Evolutionary conservation across 768 basidiomycete genomes (phyloP), one percentile per base, ranked within the genome.

Genomic region (Mycena vulgaris): DNA sequence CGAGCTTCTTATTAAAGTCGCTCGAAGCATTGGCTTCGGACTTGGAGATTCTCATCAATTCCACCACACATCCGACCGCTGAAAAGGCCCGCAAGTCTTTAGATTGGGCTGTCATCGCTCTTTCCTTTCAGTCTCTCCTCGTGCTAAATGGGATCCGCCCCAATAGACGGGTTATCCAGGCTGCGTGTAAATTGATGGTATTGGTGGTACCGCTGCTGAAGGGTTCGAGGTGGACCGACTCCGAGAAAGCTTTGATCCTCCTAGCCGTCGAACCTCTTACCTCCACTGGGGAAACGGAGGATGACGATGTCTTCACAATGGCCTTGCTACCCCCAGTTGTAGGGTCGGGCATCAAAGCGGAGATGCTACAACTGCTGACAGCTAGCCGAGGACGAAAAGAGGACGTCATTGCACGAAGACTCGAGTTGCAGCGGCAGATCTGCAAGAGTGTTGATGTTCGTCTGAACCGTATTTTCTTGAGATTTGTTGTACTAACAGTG

Each of bases 371-470:
- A 56, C 72, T 69, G 42, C 73, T 89, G 63, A 80, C 75, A 28
- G 60, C 51, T 9, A 62, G 60, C 35, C 59, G 72, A 61, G 67
- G 33, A 25, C 51, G 48, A 48, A 71, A 55, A 45, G 62, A 66
- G 57, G 63, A 61, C 40, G 59, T 58, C 19, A 57, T 57, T 42
- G 69, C 74, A 40, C 59, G 78, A 47, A 81, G 85, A 65, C 77
- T 81, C 21, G 78, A 80, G 45, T 80, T 95, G 27, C 87, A 93
- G 56, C 82, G 83, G 31, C 77, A 87, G 10, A 78, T 95, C 28
- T 95, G 95, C 89, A 89, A 89, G 67, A 89, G 88, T 67, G 75
- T 83, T 49, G 93, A 95, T 73, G 95, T 95, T 72, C 75, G 89
- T 84, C 40, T 63, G 23, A 49, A 27, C 59, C 16, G 19, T 23